Conservation (phyloP, 2,329 filamentous ascomycete genomes). For the Alternaria metachromatica region DNA sequence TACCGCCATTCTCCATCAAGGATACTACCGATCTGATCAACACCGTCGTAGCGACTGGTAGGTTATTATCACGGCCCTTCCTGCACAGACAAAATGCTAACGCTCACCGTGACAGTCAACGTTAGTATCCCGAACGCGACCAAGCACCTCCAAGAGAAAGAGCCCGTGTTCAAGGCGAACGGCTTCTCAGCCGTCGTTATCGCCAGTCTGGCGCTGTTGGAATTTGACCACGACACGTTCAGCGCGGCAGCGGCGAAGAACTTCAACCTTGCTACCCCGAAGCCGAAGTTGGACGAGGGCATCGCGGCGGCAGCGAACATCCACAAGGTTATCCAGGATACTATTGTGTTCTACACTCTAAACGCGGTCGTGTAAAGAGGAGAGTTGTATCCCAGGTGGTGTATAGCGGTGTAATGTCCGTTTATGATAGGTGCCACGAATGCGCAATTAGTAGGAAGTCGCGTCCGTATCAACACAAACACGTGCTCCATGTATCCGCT, state of each 20-base stretch:
- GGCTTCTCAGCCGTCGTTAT: slow-evolving; percentile 12
- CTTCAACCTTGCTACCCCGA: slow-evolving; percentile 6
- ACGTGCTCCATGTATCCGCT: neutral
- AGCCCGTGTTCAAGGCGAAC: slow-evolving; percentile 16
- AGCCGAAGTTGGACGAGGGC: slow-evolving; percentile 16
- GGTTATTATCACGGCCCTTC: neutral
- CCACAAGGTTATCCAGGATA: slow-evolving; percentile 21
- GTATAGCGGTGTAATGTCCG: neutral
- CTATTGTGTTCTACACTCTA: slow-evolving; percentile 17
- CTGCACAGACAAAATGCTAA: neutral
- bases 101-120: slow-evolving; percentile 9
- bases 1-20: slow-evolving; percentile 9
- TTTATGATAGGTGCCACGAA: neutral
- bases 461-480: neutral
- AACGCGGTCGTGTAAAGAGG: neutral
- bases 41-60: slow-evolving; percentile 18
- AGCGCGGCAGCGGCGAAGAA: slow-evolving; percentile 19
- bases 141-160: slow-evolving; percentile 16
- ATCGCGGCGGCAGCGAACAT: slow-evolving; percentile 22
- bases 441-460: neutral
- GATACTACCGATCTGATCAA: slow-evolving; percentile 15
- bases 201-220: slow-evolving; percentile 20
- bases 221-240: slow-evolving; percentile 27
- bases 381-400: neutral
- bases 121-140: slow-evolving; percentile 19